Evolutionary conservation across 1,284 basidiomycete genomes (phyloP).

Genomic region (Neotropicomus parvogracilis): DNA sequence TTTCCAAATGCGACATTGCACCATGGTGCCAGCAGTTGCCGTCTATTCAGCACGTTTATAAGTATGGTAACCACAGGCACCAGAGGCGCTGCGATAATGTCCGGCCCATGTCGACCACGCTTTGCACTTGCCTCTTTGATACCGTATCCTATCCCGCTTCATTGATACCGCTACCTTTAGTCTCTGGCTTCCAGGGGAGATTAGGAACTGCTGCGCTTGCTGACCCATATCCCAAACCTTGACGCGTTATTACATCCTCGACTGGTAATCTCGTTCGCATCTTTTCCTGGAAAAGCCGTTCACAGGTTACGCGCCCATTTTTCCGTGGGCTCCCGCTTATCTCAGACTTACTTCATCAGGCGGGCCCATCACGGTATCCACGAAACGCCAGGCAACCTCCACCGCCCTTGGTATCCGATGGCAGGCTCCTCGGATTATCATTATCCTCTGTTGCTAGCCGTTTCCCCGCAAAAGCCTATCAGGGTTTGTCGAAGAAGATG

Average conservation of each 20-base stretch:
- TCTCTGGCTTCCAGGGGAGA: constrained; percentile 14
- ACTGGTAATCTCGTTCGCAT: constrained; percentile 12
- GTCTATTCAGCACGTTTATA: constrained; percentile 29
- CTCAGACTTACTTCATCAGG: background rate
- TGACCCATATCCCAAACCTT: constrained; percentile 16
- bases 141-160: constrained; percentile 9
- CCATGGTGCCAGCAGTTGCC: constrained; percentile 20
- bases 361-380: background rate
- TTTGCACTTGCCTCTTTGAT: constrained; percentile 21
- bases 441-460: constrained; percentile 19
- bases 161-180: constrained; percentile 29
- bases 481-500: constrained; percentile 21
- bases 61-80: constrained; percentile 31
- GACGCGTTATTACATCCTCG: constrained; percentile 9
- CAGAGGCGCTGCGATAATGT: constrained; percentile 32
- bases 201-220: constrained; percentile 7
- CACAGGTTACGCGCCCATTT: constrained; percentile 20
- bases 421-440: constrained; percentile 13
- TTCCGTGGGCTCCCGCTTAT: constrained; percentile 9
- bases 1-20: constrained; percentile 27
- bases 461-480: constrained; percentile 35
- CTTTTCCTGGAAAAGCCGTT: constrained; percentile 1
- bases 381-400: background rate
- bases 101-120: constrained; percentile 30
- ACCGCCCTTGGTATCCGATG: background rate